A percentile compares a stretch with the other conserved stretches of the same genome.
These are phyloP conservation scores for Fraxinus sp. DNA, from an alignment of 305 asterid species.

Conservation along the genomic window DNA sequence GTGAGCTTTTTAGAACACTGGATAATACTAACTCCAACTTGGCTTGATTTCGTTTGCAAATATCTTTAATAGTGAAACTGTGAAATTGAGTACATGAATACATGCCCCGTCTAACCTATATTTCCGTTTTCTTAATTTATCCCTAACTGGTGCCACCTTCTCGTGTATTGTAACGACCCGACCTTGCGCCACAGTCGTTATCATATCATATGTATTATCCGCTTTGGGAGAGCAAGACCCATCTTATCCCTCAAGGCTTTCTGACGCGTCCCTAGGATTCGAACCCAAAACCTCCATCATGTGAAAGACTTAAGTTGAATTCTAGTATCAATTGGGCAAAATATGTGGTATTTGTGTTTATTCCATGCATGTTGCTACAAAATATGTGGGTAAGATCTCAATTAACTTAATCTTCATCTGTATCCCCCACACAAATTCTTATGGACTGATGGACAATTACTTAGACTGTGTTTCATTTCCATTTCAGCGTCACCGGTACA, in stretches of 20 bases:
- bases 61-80: background rate
- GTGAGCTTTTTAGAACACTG: background rate
- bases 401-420: slow-evolving; percentile 10
- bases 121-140: background rate
- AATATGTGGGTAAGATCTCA: slow-evolving; percentile 15
- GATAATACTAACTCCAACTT: background rate
- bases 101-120: background rate
- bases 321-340: too few species aligned
- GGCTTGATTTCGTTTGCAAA: background rate
- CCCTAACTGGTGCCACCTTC: background rate
- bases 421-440: background rate
- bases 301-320: too few species aligned
- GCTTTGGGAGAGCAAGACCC: too few species aligned
- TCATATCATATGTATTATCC: too few species aligned
- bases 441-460: slow-evolving; percentile 11
- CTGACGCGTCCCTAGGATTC: too few species aligned
- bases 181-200: too few species aligned
- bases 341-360: background rate
- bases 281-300: too few species aligned
- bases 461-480: slow-evolving; percentile 22
- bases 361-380: background rate
- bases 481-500: slow-evolving; percentile 75
- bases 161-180: background rate
- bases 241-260: too few species aligned
- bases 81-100: background rate